phyloP scores from a whole-genome alignment of 2,329 filamentous ascomycete species.

The Colletotrichum cuscutae region DNA sequence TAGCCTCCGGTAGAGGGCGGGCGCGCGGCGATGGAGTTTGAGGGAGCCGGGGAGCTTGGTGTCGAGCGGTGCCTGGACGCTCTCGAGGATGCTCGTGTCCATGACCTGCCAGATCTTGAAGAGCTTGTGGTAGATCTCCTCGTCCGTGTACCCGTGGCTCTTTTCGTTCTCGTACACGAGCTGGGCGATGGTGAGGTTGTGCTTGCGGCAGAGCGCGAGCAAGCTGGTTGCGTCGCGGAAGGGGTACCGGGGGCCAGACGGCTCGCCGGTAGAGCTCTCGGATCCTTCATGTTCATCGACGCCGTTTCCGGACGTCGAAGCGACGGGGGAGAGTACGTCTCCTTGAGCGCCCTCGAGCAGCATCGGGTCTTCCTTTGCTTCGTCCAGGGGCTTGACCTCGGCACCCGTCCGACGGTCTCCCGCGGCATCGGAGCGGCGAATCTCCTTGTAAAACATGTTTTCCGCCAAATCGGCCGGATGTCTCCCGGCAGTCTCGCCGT shows the following conservation, averaged over 20 bases:
- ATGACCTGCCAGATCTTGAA: constrained; percentile 62
- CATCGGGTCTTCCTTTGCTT: constrained; percentile 18
- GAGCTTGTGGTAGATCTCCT: constrained; percentile 58
- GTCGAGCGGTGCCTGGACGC: constrained; percentile 56
- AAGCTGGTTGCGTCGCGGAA: constrained; percentile 59
- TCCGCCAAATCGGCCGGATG: constrained; percentile 61
- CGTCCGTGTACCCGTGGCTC: constrained; percentile 60
- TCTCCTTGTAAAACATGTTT: constrained; percentile 64
- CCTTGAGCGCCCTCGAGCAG: constrained; percentile 7
- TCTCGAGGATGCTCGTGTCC: constrained; percentile 61
- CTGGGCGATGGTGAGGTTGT: constrained; percentile 63
- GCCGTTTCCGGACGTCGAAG: neutral
- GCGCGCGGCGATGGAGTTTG: constrained; percentile 58
- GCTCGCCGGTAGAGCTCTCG: constrained; percentile 31
- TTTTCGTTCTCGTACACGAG: constrained; percentile 64
- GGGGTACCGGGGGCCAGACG: constrained; percentile 51
- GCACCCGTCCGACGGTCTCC: constrained; percentile 56
- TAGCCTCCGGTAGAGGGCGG: constrained; percentile 55
- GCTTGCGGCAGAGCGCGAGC: constrained; percentile 57
- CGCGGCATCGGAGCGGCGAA: constrained; percentile 56
- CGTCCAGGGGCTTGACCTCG: constrained; percentile 51
- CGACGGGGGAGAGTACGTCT: neutral
- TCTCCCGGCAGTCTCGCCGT: constrained; percentile 13
- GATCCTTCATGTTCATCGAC: neutral
- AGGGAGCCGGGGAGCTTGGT: constrained; percentile 57